Conservation (phyloP, 768 basidiomycete species). For the Exidia glandulosa region DNA sequence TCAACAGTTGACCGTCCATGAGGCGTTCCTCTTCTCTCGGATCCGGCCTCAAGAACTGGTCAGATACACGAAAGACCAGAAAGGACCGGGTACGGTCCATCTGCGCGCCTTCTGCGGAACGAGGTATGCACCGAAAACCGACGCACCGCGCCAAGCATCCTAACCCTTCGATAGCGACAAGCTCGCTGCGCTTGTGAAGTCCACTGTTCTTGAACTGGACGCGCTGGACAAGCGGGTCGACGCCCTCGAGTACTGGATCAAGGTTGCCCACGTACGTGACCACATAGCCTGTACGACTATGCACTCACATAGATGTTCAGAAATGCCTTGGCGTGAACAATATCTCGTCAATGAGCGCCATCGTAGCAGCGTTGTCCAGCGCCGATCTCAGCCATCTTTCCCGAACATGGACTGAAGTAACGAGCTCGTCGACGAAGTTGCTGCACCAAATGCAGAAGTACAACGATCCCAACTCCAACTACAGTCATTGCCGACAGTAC, state of each 20-base stretch:
- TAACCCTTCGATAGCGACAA: slow-evolving; percentile 50
- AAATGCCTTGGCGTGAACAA: slow-evolving; percentile 56
- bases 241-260: slow-evolving; percentile 63
- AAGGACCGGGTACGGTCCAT: slow-evolving; percentile 29
- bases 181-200: slow-evolving; percentile 57
- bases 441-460: slow-evolving; percentile 28
- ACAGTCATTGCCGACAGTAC: slow-evolving; percentile 43
- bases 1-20: slow-evolving; percentile 67
- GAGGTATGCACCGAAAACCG: slow-evolving; percentile 12
- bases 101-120: slow-evolving; percentile 19
- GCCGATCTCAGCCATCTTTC: not conserved
- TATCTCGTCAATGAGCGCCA: slow-evolving; percentile 55
- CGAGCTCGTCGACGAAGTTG: not conserved
- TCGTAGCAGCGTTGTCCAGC: slow-evolving; percentile 52
- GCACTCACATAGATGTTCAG: slow-evolving; percentile 24
- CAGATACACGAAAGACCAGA: slow-evolving; percentile 36
- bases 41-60: slow-evolving; percentile 69
- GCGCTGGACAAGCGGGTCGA: slow-evolving; percentile 42
- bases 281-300: not conserved
- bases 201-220: slow-evolving; percentile 44
- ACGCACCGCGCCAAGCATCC: not conserved
- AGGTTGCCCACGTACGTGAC: slow-evolving; percentile 58
- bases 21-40: slow-evolving; percentile 56
- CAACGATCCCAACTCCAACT: slow-evolving; percentile 49
- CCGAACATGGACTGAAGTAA: slow-evolving; percentile 1